phyloP scores from a whole-genome alignment of 2,329 filamentous ascomycete species.

The Grosmannia huntii region DNA sequence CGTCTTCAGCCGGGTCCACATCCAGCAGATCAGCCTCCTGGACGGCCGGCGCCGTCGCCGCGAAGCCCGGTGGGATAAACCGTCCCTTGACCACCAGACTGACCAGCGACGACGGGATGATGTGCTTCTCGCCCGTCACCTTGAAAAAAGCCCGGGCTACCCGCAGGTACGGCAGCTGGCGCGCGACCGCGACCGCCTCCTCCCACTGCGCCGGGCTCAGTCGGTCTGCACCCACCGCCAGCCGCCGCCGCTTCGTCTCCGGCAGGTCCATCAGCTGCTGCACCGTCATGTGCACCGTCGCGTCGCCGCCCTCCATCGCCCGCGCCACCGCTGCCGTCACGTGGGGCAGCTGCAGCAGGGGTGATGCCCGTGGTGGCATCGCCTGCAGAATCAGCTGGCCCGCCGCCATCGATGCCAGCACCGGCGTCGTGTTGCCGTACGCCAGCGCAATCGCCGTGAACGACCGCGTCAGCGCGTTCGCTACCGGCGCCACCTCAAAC shows the following conservation, averaged over 20 bases:
- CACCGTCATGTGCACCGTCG: constrained; percentile 62
- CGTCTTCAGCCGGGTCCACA: constrained; percentile 82
- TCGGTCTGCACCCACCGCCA: constrained; percentile 58
- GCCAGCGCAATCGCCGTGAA: constrained; percentile 80
- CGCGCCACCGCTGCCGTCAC: constrained; percentile 57
- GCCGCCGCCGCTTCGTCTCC: constrained; percentile 56
- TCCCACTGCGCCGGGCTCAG: constrained; percentile 67
- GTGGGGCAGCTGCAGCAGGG: constrained; percentile 82
- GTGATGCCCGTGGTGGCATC: constrained; percentile 67
- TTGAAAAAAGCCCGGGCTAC: constrained; percentile 97
- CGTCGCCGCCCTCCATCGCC: constrained; percentile 61
- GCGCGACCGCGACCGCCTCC: constrained; percentile 61
- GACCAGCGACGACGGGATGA: constrained; percentile 85
- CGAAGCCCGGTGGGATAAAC: constrained; percentile 71
- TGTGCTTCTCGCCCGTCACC: constrained; percentile 84
- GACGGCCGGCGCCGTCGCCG: constrained; percentile 58
- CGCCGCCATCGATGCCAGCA: constrained; percentile 68
- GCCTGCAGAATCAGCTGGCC: constrained; percentile 87
- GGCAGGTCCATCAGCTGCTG: constrained; percentile 83
- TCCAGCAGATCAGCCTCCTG: constrained; percentile 76
- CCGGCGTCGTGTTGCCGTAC: constrained; percentile 70
- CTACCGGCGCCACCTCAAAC: constrained; percentile 77
- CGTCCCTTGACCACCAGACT: constrained; percentile 92
- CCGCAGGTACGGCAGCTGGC: constrained; percentile 70
- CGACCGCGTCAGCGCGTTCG: constrained; percentile 71